Percentiles rank a stretch among this genome's conserved stretches.
phyloP scores from a whole-genome alignment of 1,284 basidiomycete genomes.

The Austroboletus rostrupii region DNA sequence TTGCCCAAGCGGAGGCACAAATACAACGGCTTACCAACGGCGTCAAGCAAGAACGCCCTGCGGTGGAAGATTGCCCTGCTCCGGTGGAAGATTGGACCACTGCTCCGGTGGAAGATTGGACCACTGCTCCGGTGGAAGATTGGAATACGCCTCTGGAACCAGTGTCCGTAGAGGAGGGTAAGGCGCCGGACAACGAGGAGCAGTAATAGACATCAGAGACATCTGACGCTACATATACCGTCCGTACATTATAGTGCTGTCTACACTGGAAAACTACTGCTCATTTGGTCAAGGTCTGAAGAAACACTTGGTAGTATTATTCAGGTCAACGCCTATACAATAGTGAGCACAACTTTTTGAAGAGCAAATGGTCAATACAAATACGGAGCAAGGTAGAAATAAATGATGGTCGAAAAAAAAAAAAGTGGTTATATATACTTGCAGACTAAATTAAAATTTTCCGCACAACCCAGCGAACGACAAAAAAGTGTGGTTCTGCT shows the following conservation, averaged over 20 bases:
- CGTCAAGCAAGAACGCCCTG: slow-evolving; percentile 41
- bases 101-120: slow-evolving; percentile 32
- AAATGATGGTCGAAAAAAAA: slow-evolving; percentile 24
- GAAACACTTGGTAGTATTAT: slow-evolving; percentile 27
- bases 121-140: slow-evolving; percentile 28
- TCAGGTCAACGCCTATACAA: slow-evolving; percentile 29
- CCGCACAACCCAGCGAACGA: slow-evolving; percentile 27
- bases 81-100: slow-evolving; percentile 31
- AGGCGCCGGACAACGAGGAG: slow-evolving; percentile 40
- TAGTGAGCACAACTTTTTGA: slow-evolving; percentile 31
- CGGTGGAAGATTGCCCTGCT: slow-evolving; percentile 35
- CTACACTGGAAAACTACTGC: slow-evolving; percentile 15
- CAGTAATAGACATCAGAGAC: slow-evolving; percentile 27
- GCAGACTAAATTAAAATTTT: slow-evolving; percentile 30
- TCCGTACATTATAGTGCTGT: slow-evolving; percentile 18
- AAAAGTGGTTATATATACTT: slow-evolving; percentile 33
- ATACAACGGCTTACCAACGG: slow-evolving; percentile 61
- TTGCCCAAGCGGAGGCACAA: slow-evolving; percentile 77
- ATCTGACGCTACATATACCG: slow-evolving; percentile 7
- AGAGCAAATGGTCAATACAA: slow-evolving; percentile 30
- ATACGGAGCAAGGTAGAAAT: slow-evolving; percentile 37
- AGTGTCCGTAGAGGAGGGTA: slow-evolving; percentile 28
- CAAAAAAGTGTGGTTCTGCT: slow-evolving; percentile 18
- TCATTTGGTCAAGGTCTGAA: slow-evolving; percentile 7
- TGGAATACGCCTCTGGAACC: slow-evolving; percentile 46